A percentile compares a stretch with the other conserved stretches of the same genome.
Conservation (phyloP, 306 rosid genomes). For the Dalbergia cultrata region DNA sequence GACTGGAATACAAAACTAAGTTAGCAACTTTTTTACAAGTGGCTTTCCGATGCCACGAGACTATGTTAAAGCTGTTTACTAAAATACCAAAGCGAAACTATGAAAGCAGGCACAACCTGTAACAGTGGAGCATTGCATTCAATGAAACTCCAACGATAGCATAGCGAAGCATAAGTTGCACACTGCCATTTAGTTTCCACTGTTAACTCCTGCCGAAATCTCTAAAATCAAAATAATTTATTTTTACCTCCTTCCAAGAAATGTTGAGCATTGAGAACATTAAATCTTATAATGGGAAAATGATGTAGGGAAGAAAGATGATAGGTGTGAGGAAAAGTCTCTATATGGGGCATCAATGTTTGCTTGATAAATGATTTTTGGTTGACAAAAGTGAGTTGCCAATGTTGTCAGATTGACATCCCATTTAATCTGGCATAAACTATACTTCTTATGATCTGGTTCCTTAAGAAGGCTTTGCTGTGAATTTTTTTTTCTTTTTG, state of each 20-base stretch:
- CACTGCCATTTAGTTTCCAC: background rate
- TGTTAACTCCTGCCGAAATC: background rate
- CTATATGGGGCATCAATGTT: background rate
- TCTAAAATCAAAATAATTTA: background rate
- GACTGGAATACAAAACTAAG: background rate
- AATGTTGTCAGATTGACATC: background rate
- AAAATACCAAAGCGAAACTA: slow-evolving; percentile 1
- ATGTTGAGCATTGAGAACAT: slow-evolving; percentile 20
- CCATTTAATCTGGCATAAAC: background rate
- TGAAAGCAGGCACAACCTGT: background rate
- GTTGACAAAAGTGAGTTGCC: slow-evolving; percentile 1
- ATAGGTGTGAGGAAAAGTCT: background rate
- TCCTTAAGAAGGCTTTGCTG: background rate
- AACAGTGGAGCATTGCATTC: background rate
- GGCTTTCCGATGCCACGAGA: background rate
- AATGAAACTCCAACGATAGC: background rate
- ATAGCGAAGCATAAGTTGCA: background rate
- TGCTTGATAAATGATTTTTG: slow-evolving; percentile 12
- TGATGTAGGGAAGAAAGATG: background rate
- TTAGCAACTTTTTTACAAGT: background rate
- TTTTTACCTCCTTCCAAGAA: background rate
- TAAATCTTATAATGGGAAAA: slow-evolving; percentile 8
- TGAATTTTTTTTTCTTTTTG: background rate
- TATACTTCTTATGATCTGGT: background rate
- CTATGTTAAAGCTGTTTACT: background rate